phyloP scores from a whole-genome alignment of 2,329 filamentous ascomycete species.

The Trichophyton equinum region DNA sequence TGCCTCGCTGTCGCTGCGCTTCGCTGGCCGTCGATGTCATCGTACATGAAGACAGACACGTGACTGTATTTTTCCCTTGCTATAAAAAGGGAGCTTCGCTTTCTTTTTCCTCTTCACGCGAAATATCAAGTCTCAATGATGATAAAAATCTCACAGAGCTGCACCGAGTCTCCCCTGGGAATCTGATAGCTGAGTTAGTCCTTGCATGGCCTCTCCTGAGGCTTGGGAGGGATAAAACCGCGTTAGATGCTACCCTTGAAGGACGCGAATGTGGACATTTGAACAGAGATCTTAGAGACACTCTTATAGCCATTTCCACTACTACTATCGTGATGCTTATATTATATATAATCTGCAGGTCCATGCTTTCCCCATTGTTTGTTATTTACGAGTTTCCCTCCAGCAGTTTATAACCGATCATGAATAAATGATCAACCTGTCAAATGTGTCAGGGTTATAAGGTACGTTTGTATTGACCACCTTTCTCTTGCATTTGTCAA shows the following conservation, averaged over 20 bases:
- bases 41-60: neutral
- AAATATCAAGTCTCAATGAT: conserved; percentile 26
- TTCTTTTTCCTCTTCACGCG: too few species aligned
- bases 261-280: conserved; percentile 26
- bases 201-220: conserved; percentile 15
- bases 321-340: too few species aligned
- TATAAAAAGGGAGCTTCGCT: neutral
- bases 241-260: conserved; percentile 9
- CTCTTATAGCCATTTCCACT: neutral
- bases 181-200: conserved; percentile 23
- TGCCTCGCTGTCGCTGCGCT: neutral
- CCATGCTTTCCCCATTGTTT: too few species aligned
- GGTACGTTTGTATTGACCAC: neutral
- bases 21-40: conserved; percentile 1
- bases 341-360: too few species aligned
- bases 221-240: conserved; percentile 28
- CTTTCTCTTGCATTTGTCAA: neutral
- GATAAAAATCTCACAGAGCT: conserved; percentile 21
- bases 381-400: too few species aligned
- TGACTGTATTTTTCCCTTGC: neutral
- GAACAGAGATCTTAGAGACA: conserved; percentile 39
- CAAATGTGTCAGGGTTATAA: neutral
- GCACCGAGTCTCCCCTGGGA: conserved; percentile 29
- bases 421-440: too few species aligned
- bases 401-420: too few species aligned